phyloP scores from a whole-genome alignment of 805 yeast genomes.

The Candida golubevii region DNA sequence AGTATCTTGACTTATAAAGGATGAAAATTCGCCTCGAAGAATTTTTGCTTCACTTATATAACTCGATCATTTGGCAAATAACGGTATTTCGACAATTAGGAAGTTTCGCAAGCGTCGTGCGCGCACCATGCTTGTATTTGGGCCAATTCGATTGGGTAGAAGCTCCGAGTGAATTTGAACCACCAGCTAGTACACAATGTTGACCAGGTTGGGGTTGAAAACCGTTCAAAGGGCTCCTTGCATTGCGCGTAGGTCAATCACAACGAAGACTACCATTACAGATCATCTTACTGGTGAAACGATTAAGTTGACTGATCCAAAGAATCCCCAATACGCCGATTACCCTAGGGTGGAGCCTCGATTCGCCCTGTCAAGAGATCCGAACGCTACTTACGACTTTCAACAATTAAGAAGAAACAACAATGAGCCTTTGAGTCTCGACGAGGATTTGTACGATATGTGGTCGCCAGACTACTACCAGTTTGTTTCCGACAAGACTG shows the following conservation, averaged over 20 bases:
- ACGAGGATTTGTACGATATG: constrained; percentile 71
- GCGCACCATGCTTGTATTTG: constrained; percentile 11
- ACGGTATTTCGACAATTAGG: no score
- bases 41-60: no score
- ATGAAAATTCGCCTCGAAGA: no score
- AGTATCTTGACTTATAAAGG: no score
- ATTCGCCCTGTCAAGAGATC: constrained; percentile 63
- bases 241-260: constrained; percentile 17
- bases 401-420: constrained; percentile 76
- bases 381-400: constrained; percentile 72
- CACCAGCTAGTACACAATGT: constrained; percentile 16
- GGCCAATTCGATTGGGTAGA: constrained; percentile 15
- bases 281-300: constrained; percentile 38
- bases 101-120: constrained; percentile 8
- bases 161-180: constrained; percentile 1
- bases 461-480: constrained; percentile 83
- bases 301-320: constrained; percentile 39
- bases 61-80: no score
- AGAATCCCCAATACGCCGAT: constrained; percentile 45
- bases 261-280: constrained; percentile 35
- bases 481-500: constrained; percentile 54
- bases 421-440: constrained; percentile 65
- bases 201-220: constrained; percentile 26
- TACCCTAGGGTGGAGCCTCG: constrained; percentile 59
- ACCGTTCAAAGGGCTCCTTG: constrained; percentile 8